Conservation (phyloP, 2,329 filamentous ascomycete genomes). For the Lachnellula occidentalis region DNA sequence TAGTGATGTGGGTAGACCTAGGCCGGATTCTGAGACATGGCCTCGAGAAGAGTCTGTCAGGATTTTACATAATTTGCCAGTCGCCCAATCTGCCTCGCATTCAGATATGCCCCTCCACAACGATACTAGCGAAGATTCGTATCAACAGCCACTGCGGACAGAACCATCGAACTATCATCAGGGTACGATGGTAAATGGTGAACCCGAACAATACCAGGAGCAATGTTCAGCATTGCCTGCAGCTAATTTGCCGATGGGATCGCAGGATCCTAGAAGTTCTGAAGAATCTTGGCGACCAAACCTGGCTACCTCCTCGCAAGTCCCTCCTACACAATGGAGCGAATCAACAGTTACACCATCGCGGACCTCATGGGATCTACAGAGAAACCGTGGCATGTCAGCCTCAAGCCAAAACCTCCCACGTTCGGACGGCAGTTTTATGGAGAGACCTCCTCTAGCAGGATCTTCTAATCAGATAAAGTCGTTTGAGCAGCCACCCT, state of each 20-base stretch:
- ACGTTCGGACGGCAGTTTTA: not conserved
- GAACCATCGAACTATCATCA: too few species aligned
- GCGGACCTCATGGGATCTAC: slow-evolving; percentile 15
- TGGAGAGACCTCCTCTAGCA: slow-evolving; percentile 4
- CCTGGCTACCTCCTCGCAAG: slow-evolving; percentile 4
- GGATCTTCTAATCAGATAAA: slow-evolving; percentile 9
- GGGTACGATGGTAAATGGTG: too few species aligned
- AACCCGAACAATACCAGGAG: not conserved
- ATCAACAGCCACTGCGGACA: too few species aligned
- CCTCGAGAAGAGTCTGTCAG: not conserved
- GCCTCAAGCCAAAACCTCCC: slow-evolving; percentile 9
- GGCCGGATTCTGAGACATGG: not conserved
- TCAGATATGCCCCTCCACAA: too few species aligned
- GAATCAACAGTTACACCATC: slow-evolving; percentile 8
- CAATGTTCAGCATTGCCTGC: not conserved
- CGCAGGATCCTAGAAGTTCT: slow-evolving; percentile 8
- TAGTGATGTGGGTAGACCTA: not conserved
- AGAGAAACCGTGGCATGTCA: slow-evolving; percentile 9
- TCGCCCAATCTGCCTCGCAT: not conserved
- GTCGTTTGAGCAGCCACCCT: slow-evolving; percentile 41
- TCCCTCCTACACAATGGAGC: slow-evolving; percentile 6
- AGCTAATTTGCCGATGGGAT: not conserved
- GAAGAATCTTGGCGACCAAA: slow-evolving; percentile 24
- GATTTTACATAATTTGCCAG: not conserved
- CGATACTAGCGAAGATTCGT: too few species aligned